Conservation (phyloP, 2,329 filamentous ascomycete genomes). For the Verticillium nonalfalfae region DNA sequence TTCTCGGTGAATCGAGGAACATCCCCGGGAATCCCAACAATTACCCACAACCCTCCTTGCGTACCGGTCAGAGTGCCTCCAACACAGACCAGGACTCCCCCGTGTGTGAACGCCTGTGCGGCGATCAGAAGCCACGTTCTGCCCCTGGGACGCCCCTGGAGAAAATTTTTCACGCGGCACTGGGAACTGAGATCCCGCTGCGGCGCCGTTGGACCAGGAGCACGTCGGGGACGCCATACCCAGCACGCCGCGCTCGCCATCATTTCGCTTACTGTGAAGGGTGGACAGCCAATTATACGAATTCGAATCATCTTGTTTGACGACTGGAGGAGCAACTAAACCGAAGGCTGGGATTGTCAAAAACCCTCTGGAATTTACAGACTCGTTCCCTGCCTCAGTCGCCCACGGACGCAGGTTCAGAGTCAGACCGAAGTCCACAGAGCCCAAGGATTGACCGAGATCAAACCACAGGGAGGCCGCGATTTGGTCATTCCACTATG, state of each 20-base stretch:
- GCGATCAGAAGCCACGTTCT: background rate
- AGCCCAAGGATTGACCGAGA: background rate
- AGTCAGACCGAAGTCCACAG: background rate
- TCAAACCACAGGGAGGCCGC: background rate
- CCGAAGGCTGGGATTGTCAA: background rate
- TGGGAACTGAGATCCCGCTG: background rate
- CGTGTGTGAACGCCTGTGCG: background rate
- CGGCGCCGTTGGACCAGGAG: background rate
- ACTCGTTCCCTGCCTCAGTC: background rate
- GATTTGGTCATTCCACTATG: background rate
- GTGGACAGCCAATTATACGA: background rate
- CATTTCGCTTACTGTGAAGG: background rate
- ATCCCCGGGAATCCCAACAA: background rate
- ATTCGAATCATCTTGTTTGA: background rate
- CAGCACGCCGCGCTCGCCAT: background rate
- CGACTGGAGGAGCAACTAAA: background rate
- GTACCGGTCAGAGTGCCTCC: background rate
- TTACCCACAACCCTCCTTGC: background rate
- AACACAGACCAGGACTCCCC: background rate
- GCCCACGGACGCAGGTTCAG: background rate
- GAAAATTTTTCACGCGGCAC: slow-evolving; percentile 1
- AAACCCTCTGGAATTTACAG: background rate
- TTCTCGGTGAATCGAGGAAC: background rate
- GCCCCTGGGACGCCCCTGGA: background rate
- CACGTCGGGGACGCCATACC: background rate